These are phyloP conservation scores for Monosporascus sp. DNA, from an alignment of 2,329 filamentous ascomycete species.

Conservation along the genomic window DNA sequence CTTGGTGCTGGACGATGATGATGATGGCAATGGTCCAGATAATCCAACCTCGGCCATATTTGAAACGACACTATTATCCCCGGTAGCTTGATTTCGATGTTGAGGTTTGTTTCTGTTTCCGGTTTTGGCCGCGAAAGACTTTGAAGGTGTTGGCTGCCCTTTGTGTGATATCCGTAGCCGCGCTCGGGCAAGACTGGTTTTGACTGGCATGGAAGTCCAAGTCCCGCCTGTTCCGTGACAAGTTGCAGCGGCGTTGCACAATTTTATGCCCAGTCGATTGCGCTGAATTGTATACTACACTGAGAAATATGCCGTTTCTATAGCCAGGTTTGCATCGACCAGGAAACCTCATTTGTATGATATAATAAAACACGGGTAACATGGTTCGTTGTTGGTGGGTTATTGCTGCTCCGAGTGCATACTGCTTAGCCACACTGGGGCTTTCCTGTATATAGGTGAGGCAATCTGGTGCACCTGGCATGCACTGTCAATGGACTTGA, in stretches of 20 bases:
- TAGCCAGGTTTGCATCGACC: too few species aligned
- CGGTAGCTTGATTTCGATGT: background rate
- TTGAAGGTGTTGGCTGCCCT: slow-evolving; percentile 13
- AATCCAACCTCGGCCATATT: background rate
- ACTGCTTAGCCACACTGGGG: background rate
- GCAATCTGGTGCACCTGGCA: too few species aligned
- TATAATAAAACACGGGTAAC: slow-evolving; percentile 1
- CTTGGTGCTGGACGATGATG: background rate
- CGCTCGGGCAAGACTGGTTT: slow-evolving; percentile 26
- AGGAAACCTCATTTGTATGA: too few species aligned
- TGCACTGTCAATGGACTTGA: too few species aligned
- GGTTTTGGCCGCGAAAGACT: background rate
- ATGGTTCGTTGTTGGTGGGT: background rate
- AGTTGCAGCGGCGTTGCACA: background rate
- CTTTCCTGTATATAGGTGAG: background rate
- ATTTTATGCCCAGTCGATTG: background rate
- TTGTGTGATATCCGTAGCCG: slow-evolving; percentile 19
- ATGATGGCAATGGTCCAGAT: background rate
- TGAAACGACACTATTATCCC: background rate
- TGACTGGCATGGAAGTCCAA: slow-evolving; percentile 24
- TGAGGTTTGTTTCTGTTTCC: background rate
- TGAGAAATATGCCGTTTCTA: background rate
- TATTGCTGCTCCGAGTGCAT: background rate
- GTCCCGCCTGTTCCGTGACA: slow-evolving; percentile 4
- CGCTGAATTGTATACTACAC: too few species aligned